These are phyloP conservation scores for Arabidopsis lyrata DNA, from an alignment of 441 rosid genomes.

Conservation along the genomic window DNA sequence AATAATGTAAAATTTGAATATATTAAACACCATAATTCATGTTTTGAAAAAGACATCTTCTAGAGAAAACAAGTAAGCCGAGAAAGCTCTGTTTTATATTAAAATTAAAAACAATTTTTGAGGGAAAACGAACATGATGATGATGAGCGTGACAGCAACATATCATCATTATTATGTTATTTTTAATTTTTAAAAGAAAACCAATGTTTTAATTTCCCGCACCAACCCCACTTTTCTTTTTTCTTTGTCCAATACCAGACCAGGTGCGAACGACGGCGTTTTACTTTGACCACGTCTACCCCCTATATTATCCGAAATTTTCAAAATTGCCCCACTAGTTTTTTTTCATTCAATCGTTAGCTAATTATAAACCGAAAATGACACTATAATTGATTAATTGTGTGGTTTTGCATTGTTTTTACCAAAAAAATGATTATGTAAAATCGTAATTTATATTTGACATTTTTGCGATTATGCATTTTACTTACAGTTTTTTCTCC, in stretches of 20 bases:
- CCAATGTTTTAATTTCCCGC: conserved; percentile 19
- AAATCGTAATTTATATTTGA: background rate
- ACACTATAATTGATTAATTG: background rate
- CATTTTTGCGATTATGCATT: too few relatives aligned
- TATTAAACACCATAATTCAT: conserved; percentile 22
- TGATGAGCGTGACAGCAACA: conserved; percentile 70
- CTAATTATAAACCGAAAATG: background rate
- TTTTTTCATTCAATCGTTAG: background rate
- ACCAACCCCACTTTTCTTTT: conserved; percentile 42
- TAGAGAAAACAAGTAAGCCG: conserved; percentile 39
- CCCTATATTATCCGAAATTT: conserved; percentile 12
- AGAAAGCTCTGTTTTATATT: conserved; percentile 6
- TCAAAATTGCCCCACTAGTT: conserved; percentile 43
- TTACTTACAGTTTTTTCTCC: background rate
- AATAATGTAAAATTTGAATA: conserved; percentile 31
- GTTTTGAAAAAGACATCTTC: conserved; percentile 33
- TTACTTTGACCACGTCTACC: conserved; percentile 7
- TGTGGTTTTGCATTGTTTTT: background rate
- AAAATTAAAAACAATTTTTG: conserved; percentile 12
- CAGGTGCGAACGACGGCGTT: conserved; percentile 42
- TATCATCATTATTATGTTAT: conserved; percentile 58
- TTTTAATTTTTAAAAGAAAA: conserved; percentile 32
- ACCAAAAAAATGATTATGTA: background rate
- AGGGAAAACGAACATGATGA: conserved; percentile 47
- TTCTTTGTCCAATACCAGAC: conserved; percentile 34